These are phyloP conservation scores for Crithidia thermophila DNA, from an alignment of 208 protist species.

Conservation along the genomic window DNA sequence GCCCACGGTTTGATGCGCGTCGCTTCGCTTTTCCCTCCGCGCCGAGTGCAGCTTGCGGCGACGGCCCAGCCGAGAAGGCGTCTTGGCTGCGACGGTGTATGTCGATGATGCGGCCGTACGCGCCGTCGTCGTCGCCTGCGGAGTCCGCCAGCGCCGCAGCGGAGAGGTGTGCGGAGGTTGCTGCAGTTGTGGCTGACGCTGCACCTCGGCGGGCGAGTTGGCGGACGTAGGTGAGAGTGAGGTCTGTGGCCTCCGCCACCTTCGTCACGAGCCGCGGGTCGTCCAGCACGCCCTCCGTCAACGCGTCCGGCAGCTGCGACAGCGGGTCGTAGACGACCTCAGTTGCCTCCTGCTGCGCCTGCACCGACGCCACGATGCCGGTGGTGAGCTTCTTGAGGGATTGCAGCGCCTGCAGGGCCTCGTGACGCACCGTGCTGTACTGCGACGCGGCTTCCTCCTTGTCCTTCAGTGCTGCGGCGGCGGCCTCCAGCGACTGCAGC, in stretches of 20 bases:
- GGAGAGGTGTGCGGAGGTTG: conserved; percentile 2
- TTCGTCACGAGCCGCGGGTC: conserved; percentile 56
- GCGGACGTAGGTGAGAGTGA: conserved; percentile 33
- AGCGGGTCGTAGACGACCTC: conserved; percentile 34
- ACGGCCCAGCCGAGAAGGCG: not conserved
- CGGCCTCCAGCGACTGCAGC: conserved; percentile 31
- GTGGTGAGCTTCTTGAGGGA: conserved; percentile 38
- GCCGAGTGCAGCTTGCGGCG: not conserved
- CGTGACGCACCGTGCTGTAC: conserved; percentile 24
- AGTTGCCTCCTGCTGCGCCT: not conserved
- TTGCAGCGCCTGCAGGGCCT: conserved; percentile 37
- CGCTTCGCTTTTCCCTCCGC: no score
- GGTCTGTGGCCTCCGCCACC: conserved; percentile 52
- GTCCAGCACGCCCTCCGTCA: conserved; percentile 35
- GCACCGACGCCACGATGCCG: conserved; percentile 19
- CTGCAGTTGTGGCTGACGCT: not conserved
- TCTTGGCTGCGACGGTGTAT: conserved; percentile 6
- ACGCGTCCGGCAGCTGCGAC: conserved; percentile 14
- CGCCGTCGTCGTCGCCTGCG: not conserved
- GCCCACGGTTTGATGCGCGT: not conserved
- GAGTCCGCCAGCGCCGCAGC: conserved; percentile 2
- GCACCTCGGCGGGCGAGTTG: conserved; percentile 18
- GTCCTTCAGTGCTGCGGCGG: conserved; percentile 24
- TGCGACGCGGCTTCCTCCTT: conserved; percentile 4
- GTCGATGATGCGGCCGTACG: conserved; percentile 3